These are phyloP conservation scores for Backusella mclennaniae DNA, from an alignment of 192 early-diverging fungal species.

Conservation along the genomic window DNA sequence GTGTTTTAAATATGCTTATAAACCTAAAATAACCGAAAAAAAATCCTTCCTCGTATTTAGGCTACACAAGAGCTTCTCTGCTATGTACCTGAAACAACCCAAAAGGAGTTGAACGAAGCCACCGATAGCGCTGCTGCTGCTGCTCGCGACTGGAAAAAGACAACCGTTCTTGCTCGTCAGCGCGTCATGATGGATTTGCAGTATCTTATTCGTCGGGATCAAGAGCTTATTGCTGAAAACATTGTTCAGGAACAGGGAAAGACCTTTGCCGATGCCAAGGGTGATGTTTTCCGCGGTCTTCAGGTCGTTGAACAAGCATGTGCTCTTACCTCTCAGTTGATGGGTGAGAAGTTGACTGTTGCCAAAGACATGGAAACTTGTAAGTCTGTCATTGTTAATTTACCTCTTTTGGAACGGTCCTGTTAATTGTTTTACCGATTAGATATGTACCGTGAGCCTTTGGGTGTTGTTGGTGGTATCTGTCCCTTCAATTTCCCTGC, in stretches of 20 bases:
- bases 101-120: constrained; percentile 78
- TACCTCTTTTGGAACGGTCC: background rate
- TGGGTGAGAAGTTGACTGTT: constrained; percentile 84
- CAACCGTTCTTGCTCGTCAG: constrained; percentile 80
- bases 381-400: constrained; percentile 24
- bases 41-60: constrained; percentile 34
- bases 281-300: constrained; percentile 88
- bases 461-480: constrained; percentile 92
- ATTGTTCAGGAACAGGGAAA: constrained; percentile 94
- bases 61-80: constrained; percentile 90
- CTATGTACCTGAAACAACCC: constrained; percentile 85
- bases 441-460: constrained; percentile 85
- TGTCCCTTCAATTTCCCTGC: constrained; percentile 98
- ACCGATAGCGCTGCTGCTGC: constrained; percentile 68
- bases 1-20: background rate
- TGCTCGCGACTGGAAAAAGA: constrained; percentile 85
- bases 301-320: constrained; percentile 90
- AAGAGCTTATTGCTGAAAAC: constrained; percentile 74
- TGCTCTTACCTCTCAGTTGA: constrained; percentile 71
- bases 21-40: background rate
- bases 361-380: constrained; percentile 94
- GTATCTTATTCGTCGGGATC: constrained; percentile 76
- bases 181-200: constrained; percentile 92
- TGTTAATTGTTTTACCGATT: background rate
- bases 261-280: constrained; percentile 87